These are phyloP conservation scores for Rhododendron kiyosumense DNA, from an alignment of 148 eudicot genomes.

Conservation along the genomic window DNA sequence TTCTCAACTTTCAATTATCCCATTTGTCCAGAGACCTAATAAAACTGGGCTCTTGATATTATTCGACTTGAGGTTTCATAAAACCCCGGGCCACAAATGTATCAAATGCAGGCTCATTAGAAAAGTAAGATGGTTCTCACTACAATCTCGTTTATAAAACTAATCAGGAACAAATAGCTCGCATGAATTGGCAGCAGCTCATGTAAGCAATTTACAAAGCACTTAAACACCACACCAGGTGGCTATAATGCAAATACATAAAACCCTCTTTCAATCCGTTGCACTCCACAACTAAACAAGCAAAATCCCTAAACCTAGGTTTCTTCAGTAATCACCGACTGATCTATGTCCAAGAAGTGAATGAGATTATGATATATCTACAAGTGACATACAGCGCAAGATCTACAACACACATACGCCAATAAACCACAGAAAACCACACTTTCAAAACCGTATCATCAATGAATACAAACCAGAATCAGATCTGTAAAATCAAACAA, in stretches of 20 bases:
- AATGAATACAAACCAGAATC: not conserved
- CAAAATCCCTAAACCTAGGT: not conserved
- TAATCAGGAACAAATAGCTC: not conserved
- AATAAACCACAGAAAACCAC: not conserved
- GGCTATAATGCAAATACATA: not conserved
- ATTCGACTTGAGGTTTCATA: not conserved
- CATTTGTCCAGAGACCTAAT: not conserved
- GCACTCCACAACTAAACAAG: not conserved
- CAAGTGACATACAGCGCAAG: not conserved
- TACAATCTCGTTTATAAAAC: not conserved
- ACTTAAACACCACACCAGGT: not conserved
- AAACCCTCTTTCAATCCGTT: not conserved
- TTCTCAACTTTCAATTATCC: not conserved
- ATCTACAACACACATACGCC: not conserved
- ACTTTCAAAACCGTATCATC: not conserved
- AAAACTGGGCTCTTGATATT: not conserved
- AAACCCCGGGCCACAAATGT: not conserved
- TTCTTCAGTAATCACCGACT: not conserved
- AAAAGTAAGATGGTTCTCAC: not conserved
- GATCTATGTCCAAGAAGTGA: not conserved
- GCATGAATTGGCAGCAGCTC: not conserved
- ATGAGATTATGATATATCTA: not conserved
- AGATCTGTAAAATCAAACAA: slow-evolving; percentile 2
- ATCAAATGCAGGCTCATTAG: not conserved
- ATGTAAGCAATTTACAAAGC: not conserved